Evolutionary conservation across 768 basidiomycete species (phyloP).

Genomic region (Lentinula raphanica): DNA sequence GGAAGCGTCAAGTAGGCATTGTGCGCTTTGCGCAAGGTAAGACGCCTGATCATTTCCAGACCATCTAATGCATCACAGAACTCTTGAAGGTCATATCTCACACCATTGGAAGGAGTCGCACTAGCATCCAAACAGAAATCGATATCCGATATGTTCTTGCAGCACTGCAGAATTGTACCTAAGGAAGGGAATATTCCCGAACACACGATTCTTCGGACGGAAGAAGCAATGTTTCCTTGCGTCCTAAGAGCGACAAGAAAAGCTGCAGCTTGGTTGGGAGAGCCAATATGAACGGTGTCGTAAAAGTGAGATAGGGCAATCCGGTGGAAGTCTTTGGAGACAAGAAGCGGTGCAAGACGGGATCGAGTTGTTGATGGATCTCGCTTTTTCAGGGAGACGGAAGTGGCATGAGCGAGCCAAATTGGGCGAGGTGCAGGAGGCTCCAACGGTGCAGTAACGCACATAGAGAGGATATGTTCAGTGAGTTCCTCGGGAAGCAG

Average conservation of each 20-base stretch:
- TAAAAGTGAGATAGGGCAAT: slow-evolving; percentile 57
- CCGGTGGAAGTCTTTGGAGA: slow-evolving; percentile 46
- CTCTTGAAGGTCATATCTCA: slow-evolving; percentile 23
- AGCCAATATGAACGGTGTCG: slow-evolving; percentile 41
- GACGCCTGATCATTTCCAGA: slow-evolving; percentile 33
- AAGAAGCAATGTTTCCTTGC: slow-evolving; percentile 26
- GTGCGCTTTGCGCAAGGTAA: slow-evolving; percentile 48
- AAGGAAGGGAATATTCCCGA: slow-evolving; percentile 35
- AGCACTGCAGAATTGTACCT: slow-evolving; percentile 31
- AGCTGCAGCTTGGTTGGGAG: slow-evolving; percentile 30
- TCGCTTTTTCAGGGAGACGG: slow-evolving; percentile 1
- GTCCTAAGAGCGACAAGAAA: slow-evolving; percentile 33
- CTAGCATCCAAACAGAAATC: slow-evolving; percentile 20
- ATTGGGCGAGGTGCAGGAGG: slow-evolving; percentile 17
- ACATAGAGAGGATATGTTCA: slow-evolving; percentile 37
- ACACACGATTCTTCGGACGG: slow-evolving; percentile 38
- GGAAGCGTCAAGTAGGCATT: slow-evolving; percentile 52
- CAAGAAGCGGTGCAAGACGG: slow-evolving; percentile 41
- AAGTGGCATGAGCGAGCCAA: slow-evolving; percentile 18
- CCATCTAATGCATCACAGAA: slow-evolving; percentile 38
- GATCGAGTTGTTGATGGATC: slow-evolving; percentile 8
- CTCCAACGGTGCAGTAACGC: slow-evolving; percentile 18
- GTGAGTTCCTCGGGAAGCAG: slow-evolving; percentile 32
- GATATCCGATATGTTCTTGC: slow-evolving; percentile 15
- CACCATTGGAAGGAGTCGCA: slow-evolving; percentile 25